These are phyloP conservation scores for Parietaria judaica DNA, from an alignment of 306 rosid genomes.

Conservation along the genomic window DNA sequence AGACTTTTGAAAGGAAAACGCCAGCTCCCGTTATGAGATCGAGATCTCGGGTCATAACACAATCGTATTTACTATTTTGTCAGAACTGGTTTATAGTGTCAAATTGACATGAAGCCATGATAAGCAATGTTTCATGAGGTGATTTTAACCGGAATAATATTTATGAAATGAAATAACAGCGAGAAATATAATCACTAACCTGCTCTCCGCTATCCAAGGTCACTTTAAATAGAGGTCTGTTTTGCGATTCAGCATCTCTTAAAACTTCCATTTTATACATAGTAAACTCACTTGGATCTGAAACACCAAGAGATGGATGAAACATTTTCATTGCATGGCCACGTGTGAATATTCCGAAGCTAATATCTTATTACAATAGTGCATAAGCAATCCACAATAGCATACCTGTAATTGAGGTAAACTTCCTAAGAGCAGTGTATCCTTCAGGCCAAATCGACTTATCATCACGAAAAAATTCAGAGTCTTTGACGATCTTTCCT, in stretches of 20 bases:
- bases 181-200: slow-evolving; percentile 38
- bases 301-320: slow-evolving; percentile 22
- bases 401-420: slow-evolving; percentile 74
- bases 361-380: neutral
- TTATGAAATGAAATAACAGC: too few relatives aligned
- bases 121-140: too few relatives aligned
- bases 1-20: too few relatives aligned
- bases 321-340: neutral
- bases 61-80: too few relatives aligned
- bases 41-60: too few relatives aligned
- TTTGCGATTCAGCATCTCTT: slow-evolving; percentile 75
- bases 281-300: slow-evolving; percentile 48
- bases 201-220: slow-evolving; percentile 76
- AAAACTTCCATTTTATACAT: slow-evolving; percentile 85
- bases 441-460: slow-evolving; percentile 86
- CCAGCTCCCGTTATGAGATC: too few relatives aligned
- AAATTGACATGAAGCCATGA: too few relatives aligned
- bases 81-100: too few relatives aligned
- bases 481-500: slow-evolving; percentile 75
- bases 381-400: neutral
- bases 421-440: slow-evolving; percentile 77
- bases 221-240: slow-evolving; percentile 78
- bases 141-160: too few relatives aligned
- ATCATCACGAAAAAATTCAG: slow-evolving; percentile 57
- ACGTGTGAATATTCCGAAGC: neutral